These are phyloP conservation scores for Peronospora destructor DNA, from an alignment of 352 stramenopile species.

Conservation along the genomic window DNA sequence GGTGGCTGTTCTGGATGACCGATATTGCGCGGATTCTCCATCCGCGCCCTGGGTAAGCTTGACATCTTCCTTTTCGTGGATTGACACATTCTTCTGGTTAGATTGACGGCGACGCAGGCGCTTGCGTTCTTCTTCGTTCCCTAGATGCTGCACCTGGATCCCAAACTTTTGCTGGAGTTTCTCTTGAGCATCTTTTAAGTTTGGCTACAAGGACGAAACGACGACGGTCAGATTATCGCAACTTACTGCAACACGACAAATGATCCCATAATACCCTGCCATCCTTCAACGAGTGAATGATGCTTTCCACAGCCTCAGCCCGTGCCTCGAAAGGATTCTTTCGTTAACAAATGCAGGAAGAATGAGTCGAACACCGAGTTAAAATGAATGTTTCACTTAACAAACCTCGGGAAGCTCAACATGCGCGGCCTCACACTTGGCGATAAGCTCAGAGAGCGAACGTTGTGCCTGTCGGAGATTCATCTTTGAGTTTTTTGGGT, in stretches of 20 bases:
- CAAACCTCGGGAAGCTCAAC: conserved; percentile 46
- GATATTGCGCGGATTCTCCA: not conserved
- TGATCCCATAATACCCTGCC: conserved; percentile 23
- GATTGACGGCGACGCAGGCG: conserved; percentile 29
- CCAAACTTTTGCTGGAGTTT: conserved; percentile 51
- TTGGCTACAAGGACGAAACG: conserved; percentile 13
- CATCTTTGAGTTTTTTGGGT: conserved; percentile 25
- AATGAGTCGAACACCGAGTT: not conserved
- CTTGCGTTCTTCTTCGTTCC: conserved; percentile 37
- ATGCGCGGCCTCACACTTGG: conserved; percentile 52
- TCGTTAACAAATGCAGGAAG: not conserved
- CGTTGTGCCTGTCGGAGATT: conserved; percentile 61
- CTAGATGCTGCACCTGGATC: conserved; percentile 41
- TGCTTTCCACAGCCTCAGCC: conserved; percentile 31
- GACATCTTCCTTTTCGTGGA: conserved; percentile 3
- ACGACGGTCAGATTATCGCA: too few relatives aligned
- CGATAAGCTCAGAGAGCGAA: conserved; percentile 47
- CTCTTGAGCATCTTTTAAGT: conserved; percentile 44
- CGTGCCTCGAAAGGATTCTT: conserved; percentile 39
- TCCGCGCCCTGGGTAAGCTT: not conserved
- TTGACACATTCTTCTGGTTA: conserved; percentile 13
- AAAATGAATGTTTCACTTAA: not conserved
- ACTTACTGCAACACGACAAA: not conserved
- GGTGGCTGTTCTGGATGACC: conserved; percentile 2
- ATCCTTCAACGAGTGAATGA: conserved; percentile 35